Base-by-base conservation (phyloP, 2,329 filamentous ascomycete genomes). In the Phaeosphaeria sp. region DNA sequence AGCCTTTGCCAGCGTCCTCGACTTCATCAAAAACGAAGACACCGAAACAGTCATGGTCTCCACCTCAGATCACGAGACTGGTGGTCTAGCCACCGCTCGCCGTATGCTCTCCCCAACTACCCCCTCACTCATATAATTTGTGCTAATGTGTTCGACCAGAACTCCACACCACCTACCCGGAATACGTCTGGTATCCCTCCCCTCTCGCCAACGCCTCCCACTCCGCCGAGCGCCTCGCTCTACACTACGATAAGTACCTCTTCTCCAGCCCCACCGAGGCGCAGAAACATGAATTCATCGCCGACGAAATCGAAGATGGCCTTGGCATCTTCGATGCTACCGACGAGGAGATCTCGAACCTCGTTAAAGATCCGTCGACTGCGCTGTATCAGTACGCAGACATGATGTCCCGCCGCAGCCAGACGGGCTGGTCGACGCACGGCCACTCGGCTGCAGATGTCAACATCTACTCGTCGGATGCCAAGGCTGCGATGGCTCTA, bases 31-130 rank as follows among this genome's bases (percentile, higher is more conserved):
- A 47, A 79, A 88, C 30, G 91, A 88, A 67, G 80, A 88, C 47
- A 88, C 87, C 0, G 88, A 93, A 25, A 91, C 90, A 23, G 85
- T 97, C 10, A 84, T 99, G 67, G 90, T 99, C 43, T 88, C 88
- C 58, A 99, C 95, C 2, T 96, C 92, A 57, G 95, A 99, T 78
- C 95, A 99, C 75, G 95, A 99, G 77, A 99, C 95, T 0, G 95
- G 95, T 25, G 95, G 95, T 44, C 83, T 99, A 2, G 85, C 92
- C 2, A 87, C 89, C 18, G 94, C 93, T 23, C 85, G 92, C 67
- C 95, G 87, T 89, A 82, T 71, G 85, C 77, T 17, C 2, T 44
- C 6, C 42, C 21, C n/a, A n/a, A 21, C 36, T 41, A 49, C 49
- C n/a, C 22, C 33, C 18, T 30, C n/a, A n/a, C n/a, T 1, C 25